A percentile compares a stretch with the other conserved stretches of the same genome.
phyloP scores from a whole-genome alignment of 2,329 filamentous ascomycete genomes.

The Pseudogymnoascus sp. region DNA sequence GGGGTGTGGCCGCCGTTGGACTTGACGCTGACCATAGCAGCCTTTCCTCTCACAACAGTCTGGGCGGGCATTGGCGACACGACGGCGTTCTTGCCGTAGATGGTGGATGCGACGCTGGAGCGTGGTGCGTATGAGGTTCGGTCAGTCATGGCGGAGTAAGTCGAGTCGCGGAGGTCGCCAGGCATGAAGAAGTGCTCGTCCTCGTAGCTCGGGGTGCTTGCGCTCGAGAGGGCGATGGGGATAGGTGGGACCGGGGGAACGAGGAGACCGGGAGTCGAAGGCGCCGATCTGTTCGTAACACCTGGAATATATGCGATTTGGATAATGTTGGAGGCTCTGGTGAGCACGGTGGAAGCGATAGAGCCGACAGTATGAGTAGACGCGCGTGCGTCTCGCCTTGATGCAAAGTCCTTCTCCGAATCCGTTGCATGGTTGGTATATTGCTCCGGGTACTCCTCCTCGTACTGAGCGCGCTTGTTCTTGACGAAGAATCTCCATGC shows the following conservation, averaged over 20 bases:
- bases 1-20: conserved; percentile 51
- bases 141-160: conserved; percentile 68
- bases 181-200: conserved; percentile 93
- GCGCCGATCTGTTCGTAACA: conserved; percentile 83
- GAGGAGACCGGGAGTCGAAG: conserved; percentile 70
- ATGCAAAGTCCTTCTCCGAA: conserved; percentile 46
- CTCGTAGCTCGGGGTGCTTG: conserved; percentile 52
- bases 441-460: conserved; percentile 48
- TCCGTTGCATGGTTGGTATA: conserved; percentile 42
- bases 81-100: conserved; percentile 86
- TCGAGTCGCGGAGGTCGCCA: conserved; percentile 81
- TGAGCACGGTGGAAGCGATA: conserved; percentile 90
- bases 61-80: conserved; percentile 72
- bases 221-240: conserved; percentile 55
- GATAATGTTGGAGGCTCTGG: conserved; percentile 95
- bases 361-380: conserved; percentile 84
- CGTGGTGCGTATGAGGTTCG: conserved; percentile 53
- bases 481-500: conserved; percentile 86
- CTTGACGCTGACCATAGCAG: conserved; percentile 88
- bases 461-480: conserved; percentile 62
- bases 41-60: conserved; percentile 79
- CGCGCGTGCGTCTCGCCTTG: conserved; percentile 54
- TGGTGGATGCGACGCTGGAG: conserved; percentile 80
- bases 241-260: conserved; percentile 93
- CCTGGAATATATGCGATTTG: conserved; percentile 98